Evolutionary conservation across 257 asterid species (phyloP), one percentile per base, ranked within the genome.

Genomic region (Nicotiana attenuata): DNA sequence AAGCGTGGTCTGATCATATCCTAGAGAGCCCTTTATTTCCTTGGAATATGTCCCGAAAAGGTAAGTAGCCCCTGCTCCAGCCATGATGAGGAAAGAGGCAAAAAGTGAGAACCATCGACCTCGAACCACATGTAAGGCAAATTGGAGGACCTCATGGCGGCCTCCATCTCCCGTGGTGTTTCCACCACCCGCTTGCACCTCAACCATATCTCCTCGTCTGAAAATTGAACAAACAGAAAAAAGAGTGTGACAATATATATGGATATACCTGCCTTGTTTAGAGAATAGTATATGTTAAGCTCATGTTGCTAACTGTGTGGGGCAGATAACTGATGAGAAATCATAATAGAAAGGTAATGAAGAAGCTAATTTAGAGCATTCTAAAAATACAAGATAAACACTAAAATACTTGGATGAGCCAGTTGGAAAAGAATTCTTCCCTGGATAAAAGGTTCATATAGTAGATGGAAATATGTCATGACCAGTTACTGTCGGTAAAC

Each of bases 31-130:
- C 31, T 88, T 88, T 33, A 88, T 88, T 24, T 71, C 89, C 28
- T 81, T 68, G 3, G 89, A 88, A 56, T 87, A 87, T 11, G 82
- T 77, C 3, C 90, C 90, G 33, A 88, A 88, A 19, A 88, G 84
- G 50, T 88, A 85, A 0, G 89, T 84, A 15, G 90, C 90, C 5
- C 89, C 87, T 45, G 87, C 85, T 19, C 80, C 85, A 0, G 87
- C 76, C 89, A 86, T 86, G 77, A 86, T 79, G 7, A 86, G 64
- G 61, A 82, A 81, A 3, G 87, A 81, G 56, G 87, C 89, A 77
- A 82, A 86, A 83, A 84, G 77, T 85, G 85, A 84, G 78, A 84
- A 82, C 89, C 89, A 86, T 35, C 87, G 84, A 24, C 89, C 87
- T 0, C 38, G 33, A 17, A 86, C 80, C 85, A 86, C 84, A 14